These are phyloP conservation scores for Naegleria fowleri DNA, from an alignment of 208 protist genomes.

Conservation along the genomic window DNA sequence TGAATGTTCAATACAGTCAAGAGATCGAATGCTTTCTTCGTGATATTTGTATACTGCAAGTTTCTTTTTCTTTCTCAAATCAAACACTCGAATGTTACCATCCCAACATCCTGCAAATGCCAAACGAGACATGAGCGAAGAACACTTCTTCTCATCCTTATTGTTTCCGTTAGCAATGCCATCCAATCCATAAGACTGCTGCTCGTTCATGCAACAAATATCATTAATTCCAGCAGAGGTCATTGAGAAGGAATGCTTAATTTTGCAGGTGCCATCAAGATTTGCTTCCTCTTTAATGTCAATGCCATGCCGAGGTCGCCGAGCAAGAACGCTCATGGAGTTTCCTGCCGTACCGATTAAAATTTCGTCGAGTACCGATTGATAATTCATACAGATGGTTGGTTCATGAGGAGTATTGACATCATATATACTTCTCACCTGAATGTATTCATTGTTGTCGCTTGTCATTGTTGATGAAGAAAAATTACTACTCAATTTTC, in stretches of 20 bases:
- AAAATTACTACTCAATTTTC: background rate
- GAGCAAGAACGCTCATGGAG: background rate
- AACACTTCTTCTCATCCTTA: background rate
- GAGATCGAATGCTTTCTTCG: background rate
- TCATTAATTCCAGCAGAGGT: background rate
- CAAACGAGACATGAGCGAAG: background rate
- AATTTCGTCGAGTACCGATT: background rate
- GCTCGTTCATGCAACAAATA: background rate
- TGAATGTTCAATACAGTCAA: background rate
- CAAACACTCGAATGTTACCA: background rate
- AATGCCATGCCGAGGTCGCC: background rate
- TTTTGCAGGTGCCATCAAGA: background rate
- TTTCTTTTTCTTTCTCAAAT: background rate
- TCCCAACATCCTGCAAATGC: background rate
- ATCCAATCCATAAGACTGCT: background rate
- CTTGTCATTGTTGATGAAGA: background rate
- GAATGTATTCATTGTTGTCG: background rate
- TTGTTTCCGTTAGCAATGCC: background rate
- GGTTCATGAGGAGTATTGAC: background rate
- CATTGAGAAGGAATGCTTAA: background rate
- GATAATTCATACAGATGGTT: background rate
- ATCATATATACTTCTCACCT: background rate
- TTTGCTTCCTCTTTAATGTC: no score
- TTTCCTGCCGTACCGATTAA: background rate
- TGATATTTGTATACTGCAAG: background rate